These are phyloP conservation scores for Strobilomyces confusus DNA, from an alignment of 768 basidiomycete species.

Conservation along the genomic window DNA sequence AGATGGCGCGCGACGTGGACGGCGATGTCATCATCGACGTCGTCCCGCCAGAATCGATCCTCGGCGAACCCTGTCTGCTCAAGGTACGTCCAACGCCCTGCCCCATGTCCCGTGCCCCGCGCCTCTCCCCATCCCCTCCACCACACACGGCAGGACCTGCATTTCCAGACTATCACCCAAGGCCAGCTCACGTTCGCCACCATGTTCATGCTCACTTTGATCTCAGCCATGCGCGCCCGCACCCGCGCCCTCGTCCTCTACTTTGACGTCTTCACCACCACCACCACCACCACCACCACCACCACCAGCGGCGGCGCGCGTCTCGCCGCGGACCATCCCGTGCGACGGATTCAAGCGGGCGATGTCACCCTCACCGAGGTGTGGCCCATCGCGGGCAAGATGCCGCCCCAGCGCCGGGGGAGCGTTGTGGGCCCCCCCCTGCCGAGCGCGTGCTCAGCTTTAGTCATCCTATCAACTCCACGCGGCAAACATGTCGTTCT, in stretches of 20 bases:
- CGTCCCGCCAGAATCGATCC: constrained; percentile 57
- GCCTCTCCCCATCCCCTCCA: background rate
- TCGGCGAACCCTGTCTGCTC: constrained; percentile 59
- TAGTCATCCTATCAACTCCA: too few species aligned
- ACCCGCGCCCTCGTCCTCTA: constrained; percentile 82
- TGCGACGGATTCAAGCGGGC: constrained; percentile 28
- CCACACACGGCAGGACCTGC: constrained; percentile 59
- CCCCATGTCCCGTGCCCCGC: too few species aligned
- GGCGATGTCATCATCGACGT: constrained; percentile 85
- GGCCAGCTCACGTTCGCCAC: constrained; percentile 78
- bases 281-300: too few species aligned
- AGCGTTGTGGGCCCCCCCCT: constrained; percentile 54
- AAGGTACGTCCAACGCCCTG: too few species aligned
- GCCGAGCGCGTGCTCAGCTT: constrained; percentile 78
- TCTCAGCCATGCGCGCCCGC: constrained; percentile 56
- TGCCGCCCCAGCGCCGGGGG: constrained; percentile 54
- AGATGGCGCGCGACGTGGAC: constrained; percentile 73
- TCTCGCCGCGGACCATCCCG: constrained; percentile 48
- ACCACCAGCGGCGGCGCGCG: too few species aligned
- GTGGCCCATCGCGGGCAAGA: constrained; percentile 73
- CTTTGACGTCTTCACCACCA: constrained; percentile 65
- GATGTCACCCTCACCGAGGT: too few species aligned
- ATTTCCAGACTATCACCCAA: too few species aligned
- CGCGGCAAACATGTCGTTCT: too few species aligned
- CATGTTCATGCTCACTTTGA: constrained; percentile 66